Percentiles rank a stretch among this genome's conserved stretches.
Evolutionary conservation across 2,329 filamentous ascomycete species (phyloP).

Genomic region (Fusarium brachygibbosum): DNA sequence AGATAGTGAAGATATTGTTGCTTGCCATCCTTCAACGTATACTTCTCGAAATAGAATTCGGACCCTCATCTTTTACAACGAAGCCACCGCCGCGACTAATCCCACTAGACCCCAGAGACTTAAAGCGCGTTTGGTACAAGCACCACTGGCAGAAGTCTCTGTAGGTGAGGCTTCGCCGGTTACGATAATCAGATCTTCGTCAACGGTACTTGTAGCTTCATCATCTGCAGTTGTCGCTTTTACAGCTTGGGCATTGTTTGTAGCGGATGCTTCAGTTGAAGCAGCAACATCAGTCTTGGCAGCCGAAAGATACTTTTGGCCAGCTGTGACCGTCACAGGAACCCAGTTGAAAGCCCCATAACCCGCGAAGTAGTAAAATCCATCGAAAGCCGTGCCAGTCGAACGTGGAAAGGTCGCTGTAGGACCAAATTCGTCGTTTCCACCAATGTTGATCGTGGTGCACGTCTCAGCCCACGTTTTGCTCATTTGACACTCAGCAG

Average conservation of each 20-base stretch:
- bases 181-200: neutral
- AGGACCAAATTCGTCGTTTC: fast-evolving
- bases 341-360: neutral
- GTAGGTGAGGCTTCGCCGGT: neutral
- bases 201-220: neutral
- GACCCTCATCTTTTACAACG: neutral
- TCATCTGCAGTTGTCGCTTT: neutral
- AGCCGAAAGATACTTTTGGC: neutral
- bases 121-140: neutral
- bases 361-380: neutral
- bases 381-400: neutral
- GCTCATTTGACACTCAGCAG: slow-evolving; percentile 7
- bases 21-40: too few relatives aligned
- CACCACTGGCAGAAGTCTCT: neutral
- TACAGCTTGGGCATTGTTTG: neutral
- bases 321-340: slow-evolving; percentile 1
- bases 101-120: neutral
- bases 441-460: neutral
- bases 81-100: neutral
- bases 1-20: too few relatives aligned
- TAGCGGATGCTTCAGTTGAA: neutral
- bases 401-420: neutral
- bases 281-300: neutral
- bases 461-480: neutral
- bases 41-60: too few relatives aligned